phyloP scores from a whole-genome alignment of 2,329 filamentous ascomycete species.

The Venturia effusa region DNA sequence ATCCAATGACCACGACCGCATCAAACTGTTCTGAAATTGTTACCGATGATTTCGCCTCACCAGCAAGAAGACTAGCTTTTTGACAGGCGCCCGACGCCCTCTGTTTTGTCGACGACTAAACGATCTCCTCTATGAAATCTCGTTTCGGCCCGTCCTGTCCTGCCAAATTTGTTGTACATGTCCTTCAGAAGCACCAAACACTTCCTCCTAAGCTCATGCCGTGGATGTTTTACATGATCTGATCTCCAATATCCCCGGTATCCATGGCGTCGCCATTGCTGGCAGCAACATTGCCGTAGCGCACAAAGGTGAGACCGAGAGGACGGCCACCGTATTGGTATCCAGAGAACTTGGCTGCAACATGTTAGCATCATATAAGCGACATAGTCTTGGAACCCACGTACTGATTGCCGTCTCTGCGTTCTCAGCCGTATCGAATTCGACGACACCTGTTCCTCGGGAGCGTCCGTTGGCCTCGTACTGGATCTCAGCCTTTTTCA shows the following conservation, averaged over 20 bases:
- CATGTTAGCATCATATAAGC: conserved; percentile 19
- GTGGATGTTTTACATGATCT: conserved; percentile 69
- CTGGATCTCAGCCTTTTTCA: conserved; percentile 97
- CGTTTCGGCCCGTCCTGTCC: background rate
- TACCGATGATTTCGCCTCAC: background rate
- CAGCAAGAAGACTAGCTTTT: background rate
- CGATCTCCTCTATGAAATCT: background rate
- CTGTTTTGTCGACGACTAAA: background rate
- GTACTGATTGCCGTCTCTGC: conserved; percentile 72
- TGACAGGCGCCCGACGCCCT: background rate
- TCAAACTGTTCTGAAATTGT: background rate
- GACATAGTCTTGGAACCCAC: conserved; percentile 31
- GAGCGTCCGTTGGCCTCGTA: conserved; percentile 96
- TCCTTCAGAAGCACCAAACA: background rate
- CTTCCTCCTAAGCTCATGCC: background rate
- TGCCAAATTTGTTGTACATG: conserved; percentile 1
- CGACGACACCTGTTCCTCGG: conserved; percentile 89
- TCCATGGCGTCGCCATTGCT: conserved; percentile 64
- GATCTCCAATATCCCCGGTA: conserved; percentile 59
- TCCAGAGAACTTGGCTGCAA: conserved; percentile 78
- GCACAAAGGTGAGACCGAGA: conserved; percentile 85
- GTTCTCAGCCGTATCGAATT: conserved; percentile 73
- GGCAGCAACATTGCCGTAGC: conserved; percentile 65
- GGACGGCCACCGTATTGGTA: conserved; percentile 96
- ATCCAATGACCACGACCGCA: background rate